A percentile compares a stretch with the other conserved stretches of the same genome.
Conservation (phyloP, 108 stramenopile genomes). For the Cyclotella choctawhatcheeana region DNA sequence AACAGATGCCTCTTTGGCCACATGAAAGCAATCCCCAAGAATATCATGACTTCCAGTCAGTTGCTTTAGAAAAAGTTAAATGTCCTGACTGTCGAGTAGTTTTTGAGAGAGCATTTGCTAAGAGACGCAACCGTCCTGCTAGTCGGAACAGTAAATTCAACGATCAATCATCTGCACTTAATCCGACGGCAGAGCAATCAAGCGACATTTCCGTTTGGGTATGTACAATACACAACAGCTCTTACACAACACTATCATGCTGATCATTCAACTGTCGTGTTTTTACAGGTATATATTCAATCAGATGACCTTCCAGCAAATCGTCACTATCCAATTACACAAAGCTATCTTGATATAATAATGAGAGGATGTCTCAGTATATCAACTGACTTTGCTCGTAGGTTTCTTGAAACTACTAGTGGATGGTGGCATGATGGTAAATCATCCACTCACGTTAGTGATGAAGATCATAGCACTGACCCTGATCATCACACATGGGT, state of each 20-base stretch:
- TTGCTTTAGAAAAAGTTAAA: conserved; percentile 16
- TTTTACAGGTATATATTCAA: too few relatives aligned
- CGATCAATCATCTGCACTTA: background rate
- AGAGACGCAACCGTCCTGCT: too few relatives aligned
- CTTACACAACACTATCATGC: too few relatives aligned
- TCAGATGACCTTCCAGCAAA: conserved; percentile 37
- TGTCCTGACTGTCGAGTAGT: conserved; percentile 34
- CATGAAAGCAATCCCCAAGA: conserved; percentile 10
- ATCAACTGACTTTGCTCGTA: conserved; percentile 55
- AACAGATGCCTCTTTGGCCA: background rate
- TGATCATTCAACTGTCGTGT: too few relatives aligned
- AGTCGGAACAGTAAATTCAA: too few relatives aligned
- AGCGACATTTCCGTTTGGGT: conserved; percentile 59
- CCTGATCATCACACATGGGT: conserved; percentile 55
- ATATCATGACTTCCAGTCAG: background rate
- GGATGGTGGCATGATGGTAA: conserved; percentile 70
- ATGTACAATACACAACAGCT: too few relatives aligned
- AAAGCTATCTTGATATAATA: conserved; percentile 77
- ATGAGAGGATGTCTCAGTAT: conserved; percentile 69
- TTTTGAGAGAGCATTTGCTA: conserved; percentile 29
- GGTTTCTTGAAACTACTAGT: conserved; percentile 58
- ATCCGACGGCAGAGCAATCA: background rate
- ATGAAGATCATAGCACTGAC: background rate
- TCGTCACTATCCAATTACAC: conserved; percentile 58
- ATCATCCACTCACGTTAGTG: too few relatives aligned